Percentiles rank a stretch among this genome's conserved stretches.
phyloP scores from a whole-genome alignment of 176 grass and related monocot species.

The Phragmites australis region DNA sequence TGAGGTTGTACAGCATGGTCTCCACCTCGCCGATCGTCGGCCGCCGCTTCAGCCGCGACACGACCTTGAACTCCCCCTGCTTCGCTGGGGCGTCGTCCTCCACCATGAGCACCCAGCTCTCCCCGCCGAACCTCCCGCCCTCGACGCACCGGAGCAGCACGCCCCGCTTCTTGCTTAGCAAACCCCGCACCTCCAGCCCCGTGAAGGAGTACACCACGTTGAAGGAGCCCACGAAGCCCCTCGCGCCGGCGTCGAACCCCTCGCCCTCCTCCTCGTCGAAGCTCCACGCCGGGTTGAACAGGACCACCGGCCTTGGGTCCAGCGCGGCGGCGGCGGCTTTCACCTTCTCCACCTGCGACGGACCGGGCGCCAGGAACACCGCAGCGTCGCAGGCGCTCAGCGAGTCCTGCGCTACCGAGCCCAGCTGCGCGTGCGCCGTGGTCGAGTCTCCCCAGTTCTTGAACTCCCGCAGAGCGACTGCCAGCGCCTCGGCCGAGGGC shows the following conservation, averaged over 20 bases:
- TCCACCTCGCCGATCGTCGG: constrained; percentile 90
- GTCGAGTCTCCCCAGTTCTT: too few species aligned
- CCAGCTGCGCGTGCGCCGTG: too few species aligned
- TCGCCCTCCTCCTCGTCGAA: constrained; percentile 64
- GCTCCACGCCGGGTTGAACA: constrained; percentile 70
- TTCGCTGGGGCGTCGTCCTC: constrained; percentile 39
- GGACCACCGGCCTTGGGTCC: neutral
- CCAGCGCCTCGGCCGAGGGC: too few species aligned
- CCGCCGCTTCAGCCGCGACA: constrained; percentile 67
- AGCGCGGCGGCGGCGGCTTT: too few species aligned
- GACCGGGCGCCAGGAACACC: too few species aligned
- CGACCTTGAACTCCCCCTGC: constrained; percentile 55
- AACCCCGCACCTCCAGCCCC: constrained; percentile 78
- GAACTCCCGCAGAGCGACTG: too few species aligned
- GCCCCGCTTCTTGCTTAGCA: constrained; percentile 73
- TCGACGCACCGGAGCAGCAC: constrained; percentile 65
- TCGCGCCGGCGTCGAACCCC: constrained; percentile 35
- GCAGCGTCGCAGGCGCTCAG: too few species aligned
- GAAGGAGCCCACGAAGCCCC: constrained; percentile 65
- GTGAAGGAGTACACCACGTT: constrained; percentile 92
- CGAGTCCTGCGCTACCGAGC: too few species aligned
- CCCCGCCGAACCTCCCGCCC: constrained; percentile 60
- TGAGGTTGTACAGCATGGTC: constrained; percentile 84
- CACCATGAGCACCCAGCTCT: constrained; percentile 87
- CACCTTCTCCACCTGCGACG: too few species aligned